Evolutionary conservation across 345 rosid genomes (phyloP).

Genomic region (Gynandropsis gynandra): DNA sequence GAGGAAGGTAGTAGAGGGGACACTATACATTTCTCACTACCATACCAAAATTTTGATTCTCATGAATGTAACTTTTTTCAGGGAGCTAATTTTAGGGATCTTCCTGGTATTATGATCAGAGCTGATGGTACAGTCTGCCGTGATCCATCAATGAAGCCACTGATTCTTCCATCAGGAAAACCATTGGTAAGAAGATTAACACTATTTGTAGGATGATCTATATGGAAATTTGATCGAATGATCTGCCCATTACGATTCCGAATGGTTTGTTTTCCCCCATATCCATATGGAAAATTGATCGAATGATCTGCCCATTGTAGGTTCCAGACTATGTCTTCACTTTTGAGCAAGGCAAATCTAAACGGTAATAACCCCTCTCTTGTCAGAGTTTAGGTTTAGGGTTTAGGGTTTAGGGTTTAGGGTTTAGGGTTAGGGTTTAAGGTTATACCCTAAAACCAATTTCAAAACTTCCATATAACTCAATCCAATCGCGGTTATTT

Average conservation of each 20-base stretch:
- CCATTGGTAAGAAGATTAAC: conserved; percentile 48
- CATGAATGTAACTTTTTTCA: conserved; percentile 28
- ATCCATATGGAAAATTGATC: background rate
- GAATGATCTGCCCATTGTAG: conserved; percentile 26
- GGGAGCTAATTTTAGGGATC: conserved; percentile 95
- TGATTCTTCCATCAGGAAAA: conserved; percentile 70
- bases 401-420: too few relatives aligned
- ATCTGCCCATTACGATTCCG: background rate
- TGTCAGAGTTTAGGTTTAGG: too few relatives aligned
- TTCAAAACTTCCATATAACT: background rate
- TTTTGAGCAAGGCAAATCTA: conserved; percentile 73
- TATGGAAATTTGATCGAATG: background rate
- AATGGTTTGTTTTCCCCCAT: too few relatives aligned
- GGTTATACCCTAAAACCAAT: conserved; percentile 8
- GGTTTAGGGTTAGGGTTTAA: too few relatives aligned
- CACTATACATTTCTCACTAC: conserved; percentile 1
- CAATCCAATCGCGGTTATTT: conserved; percentile 1
- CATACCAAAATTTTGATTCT: conserved; percentile 1
- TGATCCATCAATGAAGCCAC: conserved; percentile 42
- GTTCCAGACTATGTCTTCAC: conserved; percentile 65
- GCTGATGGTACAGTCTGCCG: conserved; percentile 55
- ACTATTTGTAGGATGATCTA: background rate
- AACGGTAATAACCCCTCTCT: conserved; percentile 44
- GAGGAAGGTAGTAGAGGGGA: conserved; percentile 56
- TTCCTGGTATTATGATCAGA: conserved; percentile 75